These are phyloP conservation scores for Oemleria cerasiformis DNA, from an alignment of 306 rosid species.

Conservation along the genomic window DNA sequence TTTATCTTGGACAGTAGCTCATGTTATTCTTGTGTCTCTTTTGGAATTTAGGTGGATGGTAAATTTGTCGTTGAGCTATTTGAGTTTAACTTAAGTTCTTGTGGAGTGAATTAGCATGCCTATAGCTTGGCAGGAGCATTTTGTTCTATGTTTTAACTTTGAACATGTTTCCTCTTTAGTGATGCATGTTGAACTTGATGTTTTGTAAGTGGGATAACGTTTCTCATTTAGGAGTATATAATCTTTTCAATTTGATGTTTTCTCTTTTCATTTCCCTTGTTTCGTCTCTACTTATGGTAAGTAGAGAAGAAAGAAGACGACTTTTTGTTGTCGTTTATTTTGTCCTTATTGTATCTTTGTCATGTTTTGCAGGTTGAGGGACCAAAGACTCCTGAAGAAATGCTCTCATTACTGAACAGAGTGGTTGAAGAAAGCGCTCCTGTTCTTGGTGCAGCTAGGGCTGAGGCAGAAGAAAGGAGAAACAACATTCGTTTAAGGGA, in stretches of 20 bases:
- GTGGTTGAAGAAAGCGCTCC: constrained; percentile 92
- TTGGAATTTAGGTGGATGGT: not conserved
- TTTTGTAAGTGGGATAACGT: not conserved
- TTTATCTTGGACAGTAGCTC: not conserved
- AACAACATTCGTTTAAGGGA: constrained; percentile 76
- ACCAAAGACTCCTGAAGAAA: constrained; percentile 81
- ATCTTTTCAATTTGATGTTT: not conserved
- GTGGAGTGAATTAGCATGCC: not conserved
- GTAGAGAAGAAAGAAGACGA: not conserved
- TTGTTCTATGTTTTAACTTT: not conserved
- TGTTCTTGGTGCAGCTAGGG: constrained; percentile 76
- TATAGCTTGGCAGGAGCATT: not conserved
- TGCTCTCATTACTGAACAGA: constrained; percentile 69
- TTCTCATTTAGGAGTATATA: not conserved
- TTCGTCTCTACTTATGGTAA: not conserved
- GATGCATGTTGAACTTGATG: constrained; percentile 4
- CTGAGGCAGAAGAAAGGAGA: constrained; percentile 88
- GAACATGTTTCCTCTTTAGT: not conserved
- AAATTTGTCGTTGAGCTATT: not conserved
- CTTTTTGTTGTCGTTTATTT: constrained; percentile 14
- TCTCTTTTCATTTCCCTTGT: not conserved
- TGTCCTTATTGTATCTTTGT: constrained; percentile 16
- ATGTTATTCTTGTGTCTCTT: not conserved
- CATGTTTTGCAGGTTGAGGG: constrained; percentile 72
- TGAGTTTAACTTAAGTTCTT: not conserved